Evolutionary conservation across 202 grass and related monocot genomes (phyloP).

Genomic region (Schoenoplectus triqueter): DNA sequence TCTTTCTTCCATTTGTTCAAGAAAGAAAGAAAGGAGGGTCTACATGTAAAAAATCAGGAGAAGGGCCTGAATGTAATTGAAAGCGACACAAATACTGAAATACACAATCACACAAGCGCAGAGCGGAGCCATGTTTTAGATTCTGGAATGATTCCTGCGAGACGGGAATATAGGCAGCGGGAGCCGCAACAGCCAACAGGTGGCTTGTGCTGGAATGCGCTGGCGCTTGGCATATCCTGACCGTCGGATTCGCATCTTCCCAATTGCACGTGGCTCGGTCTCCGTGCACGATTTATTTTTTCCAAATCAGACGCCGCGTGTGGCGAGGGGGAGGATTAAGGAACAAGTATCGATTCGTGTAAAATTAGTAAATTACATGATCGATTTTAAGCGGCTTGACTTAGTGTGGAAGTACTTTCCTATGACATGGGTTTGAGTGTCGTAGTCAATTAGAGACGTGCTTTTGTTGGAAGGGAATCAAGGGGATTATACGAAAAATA

Average conservation of each 20-base stretch:
- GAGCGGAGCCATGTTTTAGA: slow-evolving; percentile 1
- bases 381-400: neutral
- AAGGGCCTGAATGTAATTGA: neutral
- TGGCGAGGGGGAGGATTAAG: no score
- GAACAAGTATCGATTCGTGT: neutral
- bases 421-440: neutral
- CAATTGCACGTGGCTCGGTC: no score
- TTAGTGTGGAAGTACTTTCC: neutral
- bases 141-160: slow-evolving; percentile 25
- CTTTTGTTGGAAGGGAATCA: slow-evolving; percentile 19
- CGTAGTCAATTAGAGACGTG: neutral
- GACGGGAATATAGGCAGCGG: neutral
- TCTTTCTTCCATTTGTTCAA: no score
- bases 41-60: no score
- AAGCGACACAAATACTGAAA: neutral
- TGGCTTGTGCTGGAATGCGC: slow-evolving; percentile 10
- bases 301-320: no score
- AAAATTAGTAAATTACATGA: no score
- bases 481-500: no score
- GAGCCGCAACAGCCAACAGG: neutral
- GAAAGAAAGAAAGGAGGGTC: neutral
- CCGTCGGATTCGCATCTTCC: slow-evolving; percentile 19
- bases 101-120: no score
- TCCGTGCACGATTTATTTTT: no score
- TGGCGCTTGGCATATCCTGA: neutral